phyloP scores from a whole-genome alignment of 1,139 yeast species.

The Magnusiomyces tetraspermus region DNA sequence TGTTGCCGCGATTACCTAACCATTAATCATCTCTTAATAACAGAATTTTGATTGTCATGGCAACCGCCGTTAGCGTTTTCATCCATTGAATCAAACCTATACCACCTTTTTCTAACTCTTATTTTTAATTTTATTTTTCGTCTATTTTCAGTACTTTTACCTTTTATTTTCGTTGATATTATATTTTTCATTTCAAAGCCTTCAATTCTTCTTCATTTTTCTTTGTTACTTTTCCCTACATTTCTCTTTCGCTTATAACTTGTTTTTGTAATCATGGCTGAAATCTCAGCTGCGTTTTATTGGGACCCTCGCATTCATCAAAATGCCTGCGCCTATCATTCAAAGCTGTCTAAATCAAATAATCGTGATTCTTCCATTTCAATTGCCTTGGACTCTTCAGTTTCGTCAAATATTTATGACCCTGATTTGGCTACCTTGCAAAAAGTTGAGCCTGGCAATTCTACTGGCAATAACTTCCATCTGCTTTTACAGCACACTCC shows the following conservation, averaged over 20 bases:
- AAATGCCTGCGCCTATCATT: constrained; percentile 3
- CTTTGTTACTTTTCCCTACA: background rate
- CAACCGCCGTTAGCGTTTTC: background rate
- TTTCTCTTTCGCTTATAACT: background rate
- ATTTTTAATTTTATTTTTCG: too few species aligned
- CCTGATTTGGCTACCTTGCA: background rate
- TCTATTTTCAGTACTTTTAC: too few species aligned
- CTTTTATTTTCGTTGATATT: too few species aligned
- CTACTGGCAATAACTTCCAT: background rate
- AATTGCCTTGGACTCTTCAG: background rate
- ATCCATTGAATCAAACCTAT: background rate
- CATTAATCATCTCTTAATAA: background rate
- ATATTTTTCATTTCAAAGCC: background rate
- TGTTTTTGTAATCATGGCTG: background rate
- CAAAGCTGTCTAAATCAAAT: background rate
- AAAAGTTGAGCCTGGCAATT: background rate
- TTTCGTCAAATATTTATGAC: background rate
- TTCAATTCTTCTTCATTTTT: background rate
- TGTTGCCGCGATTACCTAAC: background rate
- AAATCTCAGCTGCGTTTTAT: constrained; percentile 10
- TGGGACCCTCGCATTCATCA: constrained; percentile 11
- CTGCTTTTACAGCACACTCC: background rate
- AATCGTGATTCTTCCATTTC: background rate
- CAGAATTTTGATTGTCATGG: background rate
- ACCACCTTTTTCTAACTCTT: background rate